Evolutionary conservation across 2,329 filamentous ascomycete genomes (phyloP), one percentile per base, ranked within the genome.

Genomic region (Septoria linicola): DNA sequence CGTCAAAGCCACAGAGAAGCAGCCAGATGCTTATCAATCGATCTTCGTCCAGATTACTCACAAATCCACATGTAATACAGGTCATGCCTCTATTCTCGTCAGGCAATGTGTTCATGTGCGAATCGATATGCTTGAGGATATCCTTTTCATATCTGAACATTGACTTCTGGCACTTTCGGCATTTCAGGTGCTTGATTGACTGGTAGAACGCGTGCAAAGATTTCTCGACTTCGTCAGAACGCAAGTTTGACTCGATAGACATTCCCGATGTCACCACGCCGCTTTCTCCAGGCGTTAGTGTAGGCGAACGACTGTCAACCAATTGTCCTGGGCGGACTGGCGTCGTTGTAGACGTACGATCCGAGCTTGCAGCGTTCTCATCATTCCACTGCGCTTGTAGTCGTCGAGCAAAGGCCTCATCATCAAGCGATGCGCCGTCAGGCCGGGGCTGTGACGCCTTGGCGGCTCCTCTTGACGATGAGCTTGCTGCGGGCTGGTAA

Each of bases 1-100:
- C 44, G 51, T 74, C 72, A 36, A 68, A 69, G 13, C 66, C 66
- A 41, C 66, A 71, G 6, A 74, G 63, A 1, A 72, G 46, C 3
- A 64, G 54, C 69, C 69, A 73, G 35, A 72, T 65, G 13, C 68
- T 25, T 44, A 68, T 63, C 8, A 70, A 20, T 6, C 66, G 61
- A 17, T 40, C 34, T 13, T 45, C 27, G 23, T 46, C 23, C 27
- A 20, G 13, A 8, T 30, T 21, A 13, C n/a, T 31, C 17, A 23
- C 13, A 19, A 20, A 14, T 10, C 23, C 10, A 23, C 50, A 51
- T 4, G 11, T 17, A 6, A 20, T 17, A 19, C 50, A 53, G 13
- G 32, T 42, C 4, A 51, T 39, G 4, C 7, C 25, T 8, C 23
- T 21, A 16, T 4, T 21, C 5, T 20, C 36, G 8, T 8, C 16